These are phyloP conservation scores for Alternaria gaisen DNA, from an alignment of 2,329 filamentous ascomycete species.

Conservation along the genomic window DNA sequence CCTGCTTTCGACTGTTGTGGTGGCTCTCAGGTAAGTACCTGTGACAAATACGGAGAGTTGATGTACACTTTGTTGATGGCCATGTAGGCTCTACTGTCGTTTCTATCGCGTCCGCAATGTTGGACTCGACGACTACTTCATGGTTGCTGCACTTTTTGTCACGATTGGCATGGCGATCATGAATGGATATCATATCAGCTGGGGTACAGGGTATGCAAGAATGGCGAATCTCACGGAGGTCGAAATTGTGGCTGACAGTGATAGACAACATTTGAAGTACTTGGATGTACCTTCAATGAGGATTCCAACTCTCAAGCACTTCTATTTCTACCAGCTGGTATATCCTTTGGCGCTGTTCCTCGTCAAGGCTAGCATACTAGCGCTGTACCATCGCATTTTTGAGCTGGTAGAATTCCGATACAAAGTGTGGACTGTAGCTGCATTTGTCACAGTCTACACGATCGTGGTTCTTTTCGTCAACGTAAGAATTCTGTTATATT, in stretches of 20 bases:
- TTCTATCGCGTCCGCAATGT: not conserved
- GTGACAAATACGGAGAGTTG: too few relatives aligned
- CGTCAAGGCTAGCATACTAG: constrained; percentile 33
- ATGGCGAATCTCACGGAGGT: too few relatives aligned
- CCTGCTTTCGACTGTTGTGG: too few relatives aligned
- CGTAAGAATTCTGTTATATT: not conserved
- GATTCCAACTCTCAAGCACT: not conserved
- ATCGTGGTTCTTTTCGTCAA: constrained; percentile 24
- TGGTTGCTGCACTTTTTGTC: not conserved
- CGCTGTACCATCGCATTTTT: constrained; percentile 33
- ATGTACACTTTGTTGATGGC: too few relatives aligned
- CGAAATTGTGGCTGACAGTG: not conserved
- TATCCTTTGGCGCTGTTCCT: constrained; percentile 34
- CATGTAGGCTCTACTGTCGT: too few relatives aligned
- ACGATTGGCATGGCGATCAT: constrained; percentile 8
- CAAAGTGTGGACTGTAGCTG: constrained; percentile 10
- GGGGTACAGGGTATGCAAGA: constrained; percentile 9
- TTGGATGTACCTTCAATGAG: not conserved
- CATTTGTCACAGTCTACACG: constrained; percentile 22
- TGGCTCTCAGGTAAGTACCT: too few relatives aligned
- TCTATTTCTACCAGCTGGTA: constrained; percentile 38
- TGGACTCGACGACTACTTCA: not conserved
- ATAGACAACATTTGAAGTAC: not conserved
- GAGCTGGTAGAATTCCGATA: constrained; percentile 17
- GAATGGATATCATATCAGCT: constrained; percentile 8